phyloP scores from a whole-genome alignment of 2,329 filamentous ascomycete species.

The Hypoxylon sp. region DNA sequence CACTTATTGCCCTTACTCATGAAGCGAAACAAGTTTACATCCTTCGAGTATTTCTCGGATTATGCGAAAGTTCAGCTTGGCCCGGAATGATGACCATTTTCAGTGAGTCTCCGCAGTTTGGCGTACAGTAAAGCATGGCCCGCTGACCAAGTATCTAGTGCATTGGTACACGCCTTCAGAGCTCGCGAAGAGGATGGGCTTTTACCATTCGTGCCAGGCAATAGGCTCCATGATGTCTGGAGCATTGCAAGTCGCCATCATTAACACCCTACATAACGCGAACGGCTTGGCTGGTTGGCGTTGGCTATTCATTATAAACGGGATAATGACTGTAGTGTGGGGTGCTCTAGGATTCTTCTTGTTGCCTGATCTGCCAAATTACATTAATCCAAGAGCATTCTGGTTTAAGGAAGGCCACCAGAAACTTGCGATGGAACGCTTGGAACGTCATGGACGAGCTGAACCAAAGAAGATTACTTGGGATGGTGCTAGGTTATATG shows the following conservation, averaged over 20 bases:
- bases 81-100: conserved; percentile 62
- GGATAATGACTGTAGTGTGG: conserved; percentile 68
- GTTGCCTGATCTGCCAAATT: conserved; percentile 60
- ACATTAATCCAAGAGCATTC: conserved; percentile 58
- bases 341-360: conserved; percentile 67
- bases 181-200: conserved; percentile 67
- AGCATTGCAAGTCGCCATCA: conserved; percentile 67
- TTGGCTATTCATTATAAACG: conserved; percentile 71
- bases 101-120: conserved; percentile 49
- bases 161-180: conserved; percentile 61
- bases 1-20: conserved; percentile 53
- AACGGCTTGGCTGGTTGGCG: conserved; percentile 65
- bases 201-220: conserved; percentile 68
- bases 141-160: conserved; percentile 50
- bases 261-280: conserved; percentile 65
- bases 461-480: conserved; percentile 63
- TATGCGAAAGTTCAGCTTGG: conserved; percentile 60
- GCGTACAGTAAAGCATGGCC: conserved; percentile 11
- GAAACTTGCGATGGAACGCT: conserved; percentile 60
- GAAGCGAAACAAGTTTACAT: conserved; percentile 57
- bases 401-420: conserved; percentile 63
- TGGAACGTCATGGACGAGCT: conserved; percentile 61
- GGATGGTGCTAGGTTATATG: conserved; percentile 57
- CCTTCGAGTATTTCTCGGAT: conserved; percentile 59
- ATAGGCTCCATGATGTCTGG: conserved; percentile 68